Evolutionary conservation across 805 yeast species (phyloP).

Genomic region (Yamadazyma sp.): DNA sequence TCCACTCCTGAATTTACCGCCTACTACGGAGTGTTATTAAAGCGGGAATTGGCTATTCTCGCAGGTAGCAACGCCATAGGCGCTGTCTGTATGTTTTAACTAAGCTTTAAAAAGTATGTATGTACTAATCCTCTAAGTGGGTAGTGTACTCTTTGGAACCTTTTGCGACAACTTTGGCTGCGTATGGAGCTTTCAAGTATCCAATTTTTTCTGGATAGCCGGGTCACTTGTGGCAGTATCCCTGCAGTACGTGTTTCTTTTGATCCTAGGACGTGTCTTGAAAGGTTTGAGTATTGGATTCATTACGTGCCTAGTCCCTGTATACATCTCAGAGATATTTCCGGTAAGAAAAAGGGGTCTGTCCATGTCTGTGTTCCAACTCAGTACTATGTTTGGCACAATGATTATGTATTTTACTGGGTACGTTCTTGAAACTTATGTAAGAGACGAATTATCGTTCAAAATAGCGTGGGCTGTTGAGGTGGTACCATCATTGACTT

Average conservation of each 20-base stretch:
- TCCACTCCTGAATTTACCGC: conserved; percentile 20
- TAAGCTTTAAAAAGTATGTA: not conserved
- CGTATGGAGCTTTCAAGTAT: conserved; percentile 22
- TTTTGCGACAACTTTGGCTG: conserved; percentile 31
- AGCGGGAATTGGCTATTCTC: conserved; percentile 25
- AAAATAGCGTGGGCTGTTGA: conserved; percentile 22
- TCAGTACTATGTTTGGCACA: conserved; percentile 21
- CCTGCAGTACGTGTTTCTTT: conserved; percentile 24
- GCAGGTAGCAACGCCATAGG: conserved; percentile 33
- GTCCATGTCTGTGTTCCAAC: conserved; percentile 24
- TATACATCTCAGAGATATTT: conserved; percentile 31
- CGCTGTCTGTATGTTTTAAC: conserved; percentile 24
- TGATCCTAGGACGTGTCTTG: conserved; percentile 28
- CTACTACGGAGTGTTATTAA: conserved; percentile 21
- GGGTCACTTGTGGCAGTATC: conserved; percentile 26
- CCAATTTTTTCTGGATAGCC: conserved; percentile 27
- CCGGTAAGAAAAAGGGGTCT: conserved; percentile 24
- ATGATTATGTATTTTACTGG: conserved; percentile 19
- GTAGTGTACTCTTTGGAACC: conserved; percentile 31
- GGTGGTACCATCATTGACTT: conserved; percentile 20
- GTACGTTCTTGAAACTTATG: conserved; percentile 14
- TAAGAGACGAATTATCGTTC: conserved; percentile 15
- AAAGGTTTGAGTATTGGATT: conserved; percentile 36
- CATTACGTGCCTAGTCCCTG: conserved; percentile 29
- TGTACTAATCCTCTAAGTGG: conserved; percentile 15